Percentiles rank a stretch among this genome's conserved stretches.
These are phyloP conservation scores for Naematelia aurantialba DNA, from an alignment of 768 basidiomycete genomes.

Conservation along the genomic window DNA sequence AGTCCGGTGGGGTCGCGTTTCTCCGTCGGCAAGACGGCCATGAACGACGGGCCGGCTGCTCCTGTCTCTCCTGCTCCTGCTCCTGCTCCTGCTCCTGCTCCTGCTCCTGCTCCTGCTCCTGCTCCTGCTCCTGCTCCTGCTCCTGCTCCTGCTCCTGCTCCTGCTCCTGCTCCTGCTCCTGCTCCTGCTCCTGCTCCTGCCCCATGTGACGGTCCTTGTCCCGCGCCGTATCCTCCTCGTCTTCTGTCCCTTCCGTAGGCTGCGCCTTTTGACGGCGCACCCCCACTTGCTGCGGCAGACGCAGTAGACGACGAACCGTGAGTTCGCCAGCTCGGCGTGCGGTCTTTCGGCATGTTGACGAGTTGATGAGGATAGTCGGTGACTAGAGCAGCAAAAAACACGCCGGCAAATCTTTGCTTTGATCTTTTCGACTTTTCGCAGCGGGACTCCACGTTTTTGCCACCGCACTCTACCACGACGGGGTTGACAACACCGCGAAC, in stretches of 20 bases:
- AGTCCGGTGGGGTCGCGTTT: constrained; percentile 37
- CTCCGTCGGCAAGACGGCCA: constrained; percentile 16
- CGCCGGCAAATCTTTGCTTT: not conserved
- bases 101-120: no score
- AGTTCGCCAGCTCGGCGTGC: not conserved
- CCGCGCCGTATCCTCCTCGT: not conserved
- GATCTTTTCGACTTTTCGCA: no score
- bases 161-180: constrained; percentile 11
- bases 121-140: constrained; percentile 5
- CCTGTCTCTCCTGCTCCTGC: not conserved
- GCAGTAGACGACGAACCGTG: not conserved
- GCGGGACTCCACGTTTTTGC: no score
- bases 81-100: not conserved
- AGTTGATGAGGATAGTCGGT: not conserved
- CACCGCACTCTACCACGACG: no score
- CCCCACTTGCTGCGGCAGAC: not conserved
- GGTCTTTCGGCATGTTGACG: not conserved
- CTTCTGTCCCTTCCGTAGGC: no score
- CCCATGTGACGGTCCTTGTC: no score
- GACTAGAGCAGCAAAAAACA: no score
- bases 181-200: not conserved
- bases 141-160: not conserved
- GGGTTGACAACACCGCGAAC: no score
- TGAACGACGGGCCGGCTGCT: constrained; percentile 17
- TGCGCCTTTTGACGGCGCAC: not conserved